These are phyloP conservation scores for Pterocarpus macrocarpus DNA, from an alignment of 306 rosid species.

Conservation along the genomic window DNA sequence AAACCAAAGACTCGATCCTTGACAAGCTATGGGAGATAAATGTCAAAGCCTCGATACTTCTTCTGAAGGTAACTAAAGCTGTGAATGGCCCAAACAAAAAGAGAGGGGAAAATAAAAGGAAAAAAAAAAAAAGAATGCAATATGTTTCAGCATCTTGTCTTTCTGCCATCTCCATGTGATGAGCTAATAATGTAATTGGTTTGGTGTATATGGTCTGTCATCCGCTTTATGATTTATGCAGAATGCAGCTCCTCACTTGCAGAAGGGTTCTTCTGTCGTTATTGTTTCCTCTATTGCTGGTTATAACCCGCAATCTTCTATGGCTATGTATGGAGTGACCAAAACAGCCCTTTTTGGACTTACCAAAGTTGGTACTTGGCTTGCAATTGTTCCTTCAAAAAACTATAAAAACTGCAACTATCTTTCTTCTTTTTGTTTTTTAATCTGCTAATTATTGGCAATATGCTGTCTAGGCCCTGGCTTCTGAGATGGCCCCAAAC, in stretches of 20 bases:
- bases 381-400: constrained; percentile 29
- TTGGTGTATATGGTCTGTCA: neutral
- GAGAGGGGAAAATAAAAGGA: neutral
- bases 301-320: constrained; percentile 70
- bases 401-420: constrained; percentile 1
- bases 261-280: constrained; percentile 82
- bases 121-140: neutral
- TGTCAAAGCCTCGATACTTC: constrained; percentile 93
- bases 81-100: neutral
- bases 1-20: constrained; percentile 72
- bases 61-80: constrained; percentile 71
- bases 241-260: constrained; percentile 85
- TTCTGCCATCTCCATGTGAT: constrained; percentile 16
- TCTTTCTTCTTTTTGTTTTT: neutral
- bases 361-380: constrained; percentile 68
- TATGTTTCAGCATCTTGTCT: constrained; percentile 2
- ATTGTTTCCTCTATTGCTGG: constrained; percentile 86
- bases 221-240: constrained; percentile 46
- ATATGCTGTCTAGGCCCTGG: constrained; percentile 75
- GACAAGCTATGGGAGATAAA: constrained; percentile 98
- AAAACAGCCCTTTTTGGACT: constrained; percentile 97
- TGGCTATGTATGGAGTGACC: constrained; percentile 99
- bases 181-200: constrained; percentile 4
- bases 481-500: constrained; percentile 81
- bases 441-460: constrained; percentile 41